A percentile compares a stretch with the other conserved stretches of the same genome.
Conservation (phyloP, 2,329 filamentous ascomycete species). For the Ambrosiella cleistominuta region DNA sequence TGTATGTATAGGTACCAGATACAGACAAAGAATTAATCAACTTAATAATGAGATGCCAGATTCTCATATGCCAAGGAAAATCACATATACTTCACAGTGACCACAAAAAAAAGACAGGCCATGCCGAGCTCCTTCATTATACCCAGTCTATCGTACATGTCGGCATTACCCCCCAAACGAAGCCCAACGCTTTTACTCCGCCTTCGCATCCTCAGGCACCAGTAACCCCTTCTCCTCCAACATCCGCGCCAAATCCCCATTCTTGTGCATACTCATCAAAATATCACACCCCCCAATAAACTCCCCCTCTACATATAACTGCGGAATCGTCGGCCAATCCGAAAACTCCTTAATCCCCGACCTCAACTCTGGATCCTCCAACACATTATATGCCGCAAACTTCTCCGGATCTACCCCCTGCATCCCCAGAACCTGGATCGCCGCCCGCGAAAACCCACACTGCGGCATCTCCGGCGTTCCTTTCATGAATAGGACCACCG, state of each 20-base stretch:
- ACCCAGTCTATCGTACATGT: background rate
- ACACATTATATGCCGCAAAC: conserved; percentile 95
- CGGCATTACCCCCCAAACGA: background rate
- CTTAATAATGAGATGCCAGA: no score
- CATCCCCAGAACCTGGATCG: conserved; percentile 83
- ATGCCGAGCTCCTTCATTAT: background rate
- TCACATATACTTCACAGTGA: no score
- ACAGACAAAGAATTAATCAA: no score
- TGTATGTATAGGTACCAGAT: no score
- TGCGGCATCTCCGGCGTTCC: conserved; percentile 90
- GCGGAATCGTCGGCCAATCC: conserved; percentile 96
- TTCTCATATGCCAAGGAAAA: no score
- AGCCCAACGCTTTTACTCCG: conserved; percentile 13
- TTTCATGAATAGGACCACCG: conserved; percentile 97
- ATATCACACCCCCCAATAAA: conserved; percentile 98
- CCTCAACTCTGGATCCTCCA: conserved; percentile 78
- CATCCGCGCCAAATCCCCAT: conserved; percentile 78
- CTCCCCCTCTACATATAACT: conserved; percentile 88
- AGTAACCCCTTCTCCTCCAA: conserved; percentile 86
- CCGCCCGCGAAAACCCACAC: conserved; percentile 90
- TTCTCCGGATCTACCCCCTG: conserved; percentile 91
- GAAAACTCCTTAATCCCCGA: conserved; percentile 96
- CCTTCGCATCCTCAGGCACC: conserved; percentile 30
- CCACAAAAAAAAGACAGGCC: no score
- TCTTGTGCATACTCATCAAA: conserved; percentile 90